These are phyloP conservation scores for Stygiomarasmius scandens DNA, from an alignment of 1,284 basidiomycete genomes.

Conservation along the genomic window DNA sequence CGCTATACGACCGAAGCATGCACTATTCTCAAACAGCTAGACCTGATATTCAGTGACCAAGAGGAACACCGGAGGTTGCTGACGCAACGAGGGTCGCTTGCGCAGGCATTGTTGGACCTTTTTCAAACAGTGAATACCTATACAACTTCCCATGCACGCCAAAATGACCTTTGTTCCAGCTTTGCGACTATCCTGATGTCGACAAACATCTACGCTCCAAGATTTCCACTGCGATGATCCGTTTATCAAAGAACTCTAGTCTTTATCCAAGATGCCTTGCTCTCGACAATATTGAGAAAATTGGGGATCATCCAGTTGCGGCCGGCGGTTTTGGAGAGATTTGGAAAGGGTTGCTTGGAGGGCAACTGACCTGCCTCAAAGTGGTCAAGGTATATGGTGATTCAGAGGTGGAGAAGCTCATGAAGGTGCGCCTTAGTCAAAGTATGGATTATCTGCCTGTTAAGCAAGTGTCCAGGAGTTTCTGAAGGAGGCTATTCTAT, in stretches of 20 bases:
- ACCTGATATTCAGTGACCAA: neutral
- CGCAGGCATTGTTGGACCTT: neutral
- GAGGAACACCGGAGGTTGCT: neutral
- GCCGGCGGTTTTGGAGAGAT: conserved; percentile 8
- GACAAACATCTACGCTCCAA: neutral
- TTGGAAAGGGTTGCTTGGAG: conserved; percentile 6
- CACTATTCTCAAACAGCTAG: neutral
- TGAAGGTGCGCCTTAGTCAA: neutral
- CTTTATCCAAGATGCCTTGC: conserved; percentile 2
- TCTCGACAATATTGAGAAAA: neutral
- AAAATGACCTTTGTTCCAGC: neutral
- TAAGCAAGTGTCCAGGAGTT: neutral
- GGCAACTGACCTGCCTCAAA: conserved; percentile 3
- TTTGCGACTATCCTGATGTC: neutral
- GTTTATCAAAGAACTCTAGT: neutral
- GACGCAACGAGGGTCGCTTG: neutral
- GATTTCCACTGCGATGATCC: neutral
- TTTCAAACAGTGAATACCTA: neutral
- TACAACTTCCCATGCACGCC: neutral
- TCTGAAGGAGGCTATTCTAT: conserved; percentile 26
- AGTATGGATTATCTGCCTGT: neutral
- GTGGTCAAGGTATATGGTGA: neutral
- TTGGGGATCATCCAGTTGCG: conserved; percentile 3
- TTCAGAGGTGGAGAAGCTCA: neutral
- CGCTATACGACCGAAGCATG: neutral